A percentile compares a stretch with the other conserved stretches of the same genome.
Evolutionary conservation across 108 stramenopile species (phyloP).

Genomic region (Parmales sp.): DNA sequence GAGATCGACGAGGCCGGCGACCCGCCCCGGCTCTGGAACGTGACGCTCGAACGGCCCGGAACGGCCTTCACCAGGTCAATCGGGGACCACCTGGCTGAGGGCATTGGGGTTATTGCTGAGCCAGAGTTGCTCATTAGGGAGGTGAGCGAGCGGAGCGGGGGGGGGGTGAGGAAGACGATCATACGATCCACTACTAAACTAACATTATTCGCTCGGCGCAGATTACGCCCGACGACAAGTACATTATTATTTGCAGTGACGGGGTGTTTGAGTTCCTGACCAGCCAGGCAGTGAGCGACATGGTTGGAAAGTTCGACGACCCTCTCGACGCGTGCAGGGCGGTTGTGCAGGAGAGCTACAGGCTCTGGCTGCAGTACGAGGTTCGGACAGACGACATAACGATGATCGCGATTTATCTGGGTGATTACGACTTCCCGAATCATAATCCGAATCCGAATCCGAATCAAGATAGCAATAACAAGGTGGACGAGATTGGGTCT

Average conservation of each 20-base stretch:
- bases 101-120: constrained; percentile 76
- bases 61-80: constrained; percentile 88
- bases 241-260: constrained; percentile 78
- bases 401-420: constrained; percentile 24
- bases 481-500: no score
- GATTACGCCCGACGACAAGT: constrained; percentile 66
- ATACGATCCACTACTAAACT: no score
- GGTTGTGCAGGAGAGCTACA: constrained; percentile 64
- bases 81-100: constrained; percentile 84
- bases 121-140: constrained; percentile 68
- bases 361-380: constrained; percentile 76
- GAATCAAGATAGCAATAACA: no score
- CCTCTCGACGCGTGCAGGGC: constrained; percentile 64
- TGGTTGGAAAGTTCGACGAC: constrained; percentile 55
- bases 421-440: not conserved
- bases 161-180: no score
- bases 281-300: constrained; percentile 79
- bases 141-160: not conserved
- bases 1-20: constrained; percentile 87
- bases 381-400: constrained; percentile 86
- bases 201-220: no score
- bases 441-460: no score
- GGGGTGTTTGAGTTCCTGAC: constrained; percentile 97
- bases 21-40: constrained; percentile 83
- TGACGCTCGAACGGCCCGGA: constrained; percentile 78